These are phyloP conservation scores for Pestalotiopsis sp. DNA, from an alignment of 2,329 filamentous ascomycete genomes.

Conservation along the genomic window DNA sequence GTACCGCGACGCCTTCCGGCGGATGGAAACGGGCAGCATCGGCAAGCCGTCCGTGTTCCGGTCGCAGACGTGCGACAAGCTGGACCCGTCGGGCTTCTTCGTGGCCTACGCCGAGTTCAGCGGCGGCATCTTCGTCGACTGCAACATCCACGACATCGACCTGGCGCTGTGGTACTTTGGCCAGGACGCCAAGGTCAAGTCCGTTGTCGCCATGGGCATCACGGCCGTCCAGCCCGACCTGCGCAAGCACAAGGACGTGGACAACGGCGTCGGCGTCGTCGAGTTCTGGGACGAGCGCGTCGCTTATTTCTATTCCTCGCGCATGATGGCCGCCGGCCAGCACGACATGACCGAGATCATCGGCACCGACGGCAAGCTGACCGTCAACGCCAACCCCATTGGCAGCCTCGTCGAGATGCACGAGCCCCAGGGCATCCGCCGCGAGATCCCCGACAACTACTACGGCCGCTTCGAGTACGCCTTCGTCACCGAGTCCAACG, in stretches of 20 bases:
- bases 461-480: constrained; percentile 64
- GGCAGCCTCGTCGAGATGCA: constrained; percentile 57
- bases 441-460: constrained; percentile 63
- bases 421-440: constrained; percentile 52
- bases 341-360: constrained; percentile 70
- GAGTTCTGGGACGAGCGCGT: constrained; percentile 67
- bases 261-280: constrained; percentile 65
- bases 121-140: constrained; percentile 72
- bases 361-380: constrained; percentile 65
- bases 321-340: constrained; percentile 71
- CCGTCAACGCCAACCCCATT: constrained; percentile 60
- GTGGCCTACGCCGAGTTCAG: constrained; percentile 66
- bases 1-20: constrained; percentile 60
- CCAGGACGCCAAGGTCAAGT: constrained; percentile 54
- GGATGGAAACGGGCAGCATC: constrained; percentile 55
- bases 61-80: constrained; percentile 68
- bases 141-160: constrained; percentile 71
- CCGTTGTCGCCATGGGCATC: constrained; percentile 56
- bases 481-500: constrained; percentile 64
- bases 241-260: constrained; percentile 58
- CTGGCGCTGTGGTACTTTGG: constrained; percentile 66
- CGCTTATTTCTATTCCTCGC: constrained; percentile 63
- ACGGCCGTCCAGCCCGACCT: constrained; percentile 61
- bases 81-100: constrained; percentile 67
- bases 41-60: constrained; percentile 62